A percentile compares a stretch with the other conserved stretches of the same genome.
phyloP scores from a whole-genome alignment of 441 rosid species.

The Manihot esculenta region DNA sequence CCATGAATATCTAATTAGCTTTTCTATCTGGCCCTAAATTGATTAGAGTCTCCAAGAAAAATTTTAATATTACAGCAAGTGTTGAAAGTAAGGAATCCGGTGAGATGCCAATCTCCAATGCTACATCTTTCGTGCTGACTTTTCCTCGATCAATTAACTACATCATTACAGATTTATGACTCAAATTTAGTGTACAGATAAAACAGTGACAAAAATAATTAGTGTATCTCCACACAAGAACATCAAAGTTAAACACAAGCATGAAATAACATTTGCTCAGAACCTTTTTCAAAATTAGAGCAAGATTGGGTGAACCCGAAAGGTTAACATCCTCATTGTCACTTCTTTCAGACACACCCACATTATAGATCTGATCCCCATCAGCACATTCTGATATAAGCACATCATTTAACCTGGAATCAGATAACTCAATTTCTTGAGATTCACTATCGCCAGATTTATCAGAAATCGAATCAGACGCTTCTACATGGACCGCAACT shows the following conservation, averaged over 20 bases:
- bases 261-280: conserved; percentile 7
- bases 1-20: neutral
- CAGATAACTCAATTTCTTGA: conserved; percentile 44
- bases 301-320: conserved; percentile 51
- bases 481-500: conserved; percentile 37
- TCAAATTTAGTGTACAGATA: conserved; percentile 15
- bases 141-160: conserved; percentile 90
- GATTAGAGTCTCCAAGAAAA: conserved; percentile 8
- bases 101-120: conserved; percentile 74
- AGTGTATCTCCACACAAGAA: too few relatives aligned
- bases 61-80: conserved; percentile 59
- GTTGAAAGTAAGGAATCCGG: conserved; percentile 58
- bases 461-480: conserved; percentile 50
- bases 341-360: conserved; percentile 39
- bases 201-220: conserved; percentile 7
- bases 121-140: conserved; percentile 75
- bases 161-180: conserved; percentile 15
- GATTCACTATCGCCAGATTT: conserved; percentile 52
- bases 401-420: conserved; percentile 38
- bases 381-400: conserved; percentile 48
- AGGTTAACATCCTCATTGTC: conserved; percentile 38
- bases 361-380: conserved; percentile 30
- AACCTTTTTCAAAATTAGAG: conserved; percentile 79
- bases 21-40: conserved; percentile 14
- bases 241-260: neutral